Conservation (phyloP, 2,329 filamentous ascomycete species). For the Cladophialophora immunda region DNA sequence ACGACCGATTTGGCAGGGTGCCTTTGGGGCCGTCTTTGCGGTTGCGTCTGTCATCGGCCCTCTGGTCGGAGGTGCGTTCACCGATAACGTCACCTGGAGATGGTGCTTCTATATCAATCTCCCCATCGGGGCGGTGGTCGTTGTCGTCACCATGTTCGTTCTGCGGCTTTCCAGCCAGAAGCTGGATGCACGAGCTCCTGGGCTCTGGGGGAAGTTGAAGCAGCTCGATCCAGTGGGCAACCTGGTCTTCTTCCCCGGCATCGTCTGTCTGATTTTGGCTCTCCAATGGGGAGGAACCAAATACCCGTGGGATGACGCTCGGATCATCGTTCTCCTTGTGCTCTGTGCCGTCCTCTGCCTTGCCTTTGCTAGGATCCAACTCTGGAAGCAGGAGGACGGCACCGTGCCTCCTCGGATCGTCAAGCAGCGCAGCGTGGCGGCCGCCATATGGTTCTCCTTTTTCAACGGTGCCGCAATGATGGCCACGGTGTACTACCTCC, state of each 20-base stretch:
- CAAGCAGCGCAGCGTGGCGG: slow-evolving; percentile 47
- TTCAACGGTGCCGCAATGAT: slow-evolving; percentile 47
- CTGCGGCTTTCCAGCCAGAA: slow-evolving; percentile 29
- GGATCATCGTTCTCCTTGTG: slow-evolving; percentile 58
- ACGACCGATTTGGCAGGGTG: slow-evolving; percentile 38
- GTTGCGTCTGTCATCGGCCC: slow-evolving; percentile 52
- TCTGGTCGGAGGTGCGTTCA: slow-evolving; percentile 54
- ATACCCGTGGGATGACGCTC: slow-evolving; percentile 53
- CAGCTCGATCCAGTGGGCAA: slow-evolving; percentile 48
- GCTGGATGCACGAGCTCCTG: slow-evolving; percentile 38
- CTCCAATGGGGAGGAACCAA: slow-evolving; percentile 54
- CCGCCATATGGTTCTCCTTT: slow-evolving; percentile 46
- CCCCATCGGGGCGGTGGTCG: slow-evolving; percentile 47
- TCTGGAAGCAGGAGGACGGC: slow-evolving; percentile 57
- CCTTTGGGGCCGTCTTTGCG: slow-evolving; percentile 42
- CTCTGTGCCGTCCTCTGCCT: slow-evolving; percentile 50
- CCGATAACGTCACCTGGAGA: slow-evolving; percentile 44
- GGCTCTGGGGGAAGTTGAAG: slow-evolving; percentile 9
- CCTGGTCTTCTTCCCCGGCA: slow-evolving; percentile 46
- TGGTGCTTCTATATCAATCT: slow-evolving; percentile 42
- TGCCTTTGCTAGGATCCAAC: slow-evolving; percentile 58
- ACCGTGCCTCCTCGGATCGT: slow-evolving; percentile 50
- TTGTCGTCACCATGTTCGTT: slow-evolving; percentile 36
- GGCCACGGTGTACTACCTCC: slow-evolving; percentile 51
- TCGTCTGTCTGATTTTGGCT: slow-evolving; percentile 48